A percentile compares a stretch with the other conserved stretches of the same genome.
Evolutionary conservation across 2,329 filamentous ascomycete genomes (phyloP).

Genomic region (Orbilia quercus): DNA sequence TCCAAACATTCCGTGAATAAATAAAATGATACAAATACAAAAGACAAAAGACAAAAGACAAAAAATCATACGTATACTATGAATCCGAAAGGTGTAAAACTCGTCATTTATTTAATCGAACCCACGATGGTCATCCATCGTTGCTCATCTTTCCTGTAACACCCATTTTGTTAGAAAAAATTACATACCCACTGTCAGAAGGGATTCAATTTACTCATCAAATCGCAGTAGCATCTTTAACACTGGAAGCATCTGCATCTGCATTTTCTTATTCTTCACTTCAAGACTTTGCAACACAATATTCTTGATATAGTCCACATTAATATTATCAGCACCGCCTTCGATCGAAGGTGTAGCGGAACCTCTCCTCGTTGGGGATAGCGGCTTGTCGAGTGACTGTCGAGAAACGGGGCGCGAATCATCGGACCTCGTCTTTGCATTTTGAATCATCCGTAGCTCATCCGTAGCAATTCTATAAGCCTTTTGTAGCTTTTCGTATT

Average conservation of each 20-base stretch:
- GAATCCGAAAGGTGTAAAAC: background rate
- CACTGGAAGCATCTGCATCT: conserved; percentile 80
- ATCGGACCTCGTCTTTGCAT: conserved; percentile 44
- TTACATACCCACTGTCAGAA: conserved; percentile 61
- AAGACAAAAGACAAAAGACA: no score
- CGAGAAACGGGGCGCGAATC: conserved; percentile 44
- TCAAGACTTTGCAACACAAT: conserved; percentile 84
- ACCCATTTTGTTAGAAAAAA: conserved; percentile 8
- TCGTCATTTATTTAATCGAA: conserved; percentile 42
- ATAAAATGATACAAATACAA: conserved; percentile 22
- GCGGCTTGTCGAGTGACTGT: conserved; percentile 44
- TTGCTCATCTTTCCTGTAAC: conserved; percentile 76
- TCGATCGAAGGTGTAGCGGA: conserved; percentile 49
- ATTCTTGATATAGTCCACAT: conserved; percentile 79
- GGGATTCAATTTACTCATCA: conserved; percentile 64
- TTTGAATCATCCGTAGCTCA: conserved; percentile 59
- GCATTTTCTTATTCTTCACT: conserved; percentile 79
- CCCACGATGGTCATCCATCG: conserved; percentile 84
- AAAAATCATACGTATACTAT: conserved; percentile 3
- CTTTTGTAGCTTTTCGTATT: conserved; percentile 83
- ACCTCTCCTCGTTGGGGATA: conserved; percentile 50
- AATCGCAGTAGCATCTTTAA: conserved; percentile 80
- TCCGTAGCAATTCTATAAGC: conserved; percentile 67
- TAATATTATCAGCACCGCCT: conserved; percentile 61
- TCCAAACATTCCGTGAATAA: conserved; percentile 12